A percentile compares a stretch with the other conserved stretches of the same genome.
Evolutionary conservation across 352 stramenopile species (phyloP).

Genomic region (Saprolegnia parasitica): DNA sequence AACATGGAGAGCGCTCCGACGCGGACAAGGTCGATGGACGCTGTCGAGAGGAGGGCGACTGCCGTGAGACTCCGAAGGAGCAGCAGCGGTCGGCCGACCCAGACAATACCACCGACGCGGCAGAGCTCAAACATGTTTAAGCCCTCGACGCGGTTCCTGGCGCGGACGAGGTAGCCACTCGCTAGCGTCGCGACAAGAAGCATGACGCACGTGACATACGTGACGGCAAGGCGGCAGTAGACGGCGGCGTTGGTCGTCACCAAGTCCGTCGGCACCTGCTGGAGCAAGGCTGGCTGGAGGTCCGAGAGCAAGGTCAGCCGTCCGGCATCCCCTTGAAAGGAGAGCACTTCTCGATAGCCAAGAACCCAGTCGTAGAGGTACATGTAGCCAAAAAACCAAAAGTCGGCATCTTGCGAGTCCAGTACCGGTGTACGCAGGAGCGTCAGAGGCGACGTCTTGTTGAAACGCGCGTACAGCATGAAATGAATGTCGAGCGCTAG

Average conservation of each 20-base stretch:
- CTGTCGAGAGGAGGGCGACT: conserved; percentile 5
- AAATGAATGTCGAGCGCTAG: background rate
- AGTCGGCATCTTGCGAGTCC: background rate
- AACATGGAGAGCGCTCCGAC: background rate
- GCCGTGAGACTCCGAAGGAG: conserved; percentile 15
- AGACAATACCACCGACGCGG: conserved; percentile 16
- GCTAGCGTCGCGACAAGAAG: background rate
- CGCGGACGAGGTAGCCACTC: background rate
- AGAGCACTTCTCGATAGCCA: background rate
- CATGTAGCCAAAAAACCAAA: conserved; percentile 7
- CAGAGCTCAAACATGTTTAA: conserved; percentile 16
- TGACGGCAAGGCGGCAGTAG: background rate
- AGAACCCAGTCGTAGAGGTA: conserved; percentile 17
- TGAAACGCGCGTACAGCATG: background rate
- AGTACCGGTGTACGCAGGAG: background rate
- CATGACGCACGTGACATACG: conserved; percentile 14
- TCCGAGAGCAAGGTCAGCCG: conserved; percentile 1
- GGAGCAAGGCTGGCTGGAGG: background rate
- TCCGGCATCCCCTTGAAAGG: conserved; percentile 8
- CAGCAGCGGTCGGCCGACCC: conserved; percentile 12
- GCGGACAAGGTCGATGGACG: background rate
- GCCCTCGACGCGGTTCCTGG: background rate
- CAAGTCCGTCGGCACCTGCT: background rate
- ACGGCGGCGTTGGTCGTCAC: background rate
- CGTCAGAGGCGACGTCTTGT: background rate